Evolutionary conservation across 164 flowering plant genomes (phyloP), one percentile per base, ranked within the genome.

Genomic region (Paratinospora sagittata): DNA sequence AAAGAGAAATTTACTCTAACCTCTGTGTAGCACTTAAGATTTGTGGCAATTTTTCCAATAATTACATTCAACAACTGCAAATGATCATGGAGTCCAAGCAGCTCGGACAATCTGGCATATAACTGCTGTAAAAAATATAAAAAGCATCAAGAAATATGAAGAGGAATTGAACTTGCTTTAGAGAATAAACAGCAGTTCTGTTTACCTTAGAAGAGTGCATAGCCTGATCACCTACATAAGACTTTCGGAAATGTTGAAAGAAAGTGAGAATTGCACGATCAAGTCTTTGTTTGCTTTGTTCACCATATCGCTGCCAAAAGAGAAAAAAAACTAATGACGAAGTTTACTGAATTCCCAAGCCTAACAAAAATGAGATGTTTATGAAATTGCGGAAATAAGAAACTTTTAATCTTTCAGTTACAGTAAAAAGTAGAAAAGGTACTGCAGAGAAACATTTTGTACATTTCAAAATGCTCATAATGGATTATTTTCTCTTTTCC

Each of bases 191-290:
- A 11, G 63, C 9, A 55, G 74, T 27, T 64, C 12, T 19, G 64
- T 63, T 81, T 84, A 96, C 99, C 93, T 92, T 96, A 11, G 98
- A 89, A 37, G 98, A 93, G 80, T 93, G 95, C 85, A 96, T 86
- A 3, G 98, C 97, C 77, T 96, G 99, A 81, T 96, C 99, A 72
- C 99, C 99, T 3, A 96, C 93, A 82, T 93, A 96, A 39, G 95
- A 89, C 85, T 90, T 96, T 34, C 98, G 82, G 71, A 93, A 93
- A 85, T 90, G 81, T 78, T 92, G 99, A 79, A 96, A 96, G 83
- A 96, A 96, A 14, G 85, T 84, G 66, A 96, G 88, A 78, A 96
- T 87, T 39, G 99, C 97, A 58, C 93, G 93, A 84, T 96, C 99
- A 78, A 96, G 92, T 79, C 99, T 88, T 80, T 96, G 99, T 85